Evolutionary conservation across 768 basidiomycete genomes (phyloP).

Genomic region (Calocybe gangraenosa): DNA sequence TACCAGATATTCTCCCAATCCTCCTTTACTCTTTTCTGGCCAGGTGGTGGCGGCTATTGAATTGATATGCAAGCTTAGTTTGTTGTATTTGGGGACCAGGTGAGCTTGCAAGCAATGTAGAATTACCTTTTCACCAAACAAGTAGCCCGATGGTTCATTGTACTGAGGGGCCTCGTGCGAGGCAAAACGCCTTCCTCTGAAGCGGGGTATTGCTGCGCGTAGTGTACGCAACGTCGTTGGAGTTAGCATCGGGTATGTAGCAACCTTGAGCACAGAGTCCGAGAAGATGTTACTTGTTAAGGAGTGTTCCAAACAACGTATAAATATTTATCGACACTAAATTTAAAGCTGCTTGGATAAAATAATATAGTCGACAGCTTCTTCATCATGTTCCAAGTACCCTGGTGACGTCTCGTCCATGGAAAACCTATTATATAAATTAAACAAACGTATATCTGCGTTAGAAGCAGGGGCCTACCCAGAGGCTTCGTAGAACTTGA

Average conservation of each 20-base stretch:
- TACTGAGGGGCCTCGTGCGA: conserved; percentile 80
- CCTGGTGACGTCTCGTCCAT: conserved; percentile 52
- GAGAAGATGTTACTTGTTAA: conserved; percentile 5
- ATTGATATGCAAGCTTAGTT: conserved; percentile 1
- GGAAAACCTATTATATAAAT: conserved; percentile 38
- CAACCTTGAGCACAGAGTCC: conserved; percentile 9
- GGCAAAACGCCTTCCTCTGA: conserved; percentile 47
- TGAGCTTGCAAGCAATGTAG: background rate
- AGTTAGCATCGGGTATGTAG: conserved; percentile 34
- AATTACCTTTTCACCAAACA: conserved; percentile 87
- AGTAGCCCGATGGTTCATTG: conserved; percentile 83
- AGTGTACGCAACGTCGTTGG: conserved; percentile 45
- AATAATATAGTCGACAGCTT: conserved; percentile 41
- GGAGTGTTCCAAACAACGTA: too few relatives aligned
- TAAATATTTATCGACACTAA: too few relatives aligned
- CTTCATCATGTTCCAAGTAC: conserved; percentile 25
- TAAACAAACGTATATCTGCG: background rate
- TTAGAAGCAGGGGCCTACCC: conserved; percentile 38
- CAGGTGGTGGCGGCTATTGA: conserved; percentile 65
- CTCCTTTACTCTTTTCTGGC: conserved; percentile 83
- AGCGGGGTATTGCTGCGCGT: conserved; percentile 33
- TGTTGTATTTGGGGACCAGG: background rate
- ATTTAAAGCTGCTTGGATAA: conserved; percentile 28
- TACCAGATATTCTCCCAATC: conserved; percentile 93
- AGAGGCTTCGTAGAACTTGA: conserved; percentile 46